Conservation (phyloP, 2,329 filamentous ascomycete genomes). For the Xylaria sp. region DNA sequence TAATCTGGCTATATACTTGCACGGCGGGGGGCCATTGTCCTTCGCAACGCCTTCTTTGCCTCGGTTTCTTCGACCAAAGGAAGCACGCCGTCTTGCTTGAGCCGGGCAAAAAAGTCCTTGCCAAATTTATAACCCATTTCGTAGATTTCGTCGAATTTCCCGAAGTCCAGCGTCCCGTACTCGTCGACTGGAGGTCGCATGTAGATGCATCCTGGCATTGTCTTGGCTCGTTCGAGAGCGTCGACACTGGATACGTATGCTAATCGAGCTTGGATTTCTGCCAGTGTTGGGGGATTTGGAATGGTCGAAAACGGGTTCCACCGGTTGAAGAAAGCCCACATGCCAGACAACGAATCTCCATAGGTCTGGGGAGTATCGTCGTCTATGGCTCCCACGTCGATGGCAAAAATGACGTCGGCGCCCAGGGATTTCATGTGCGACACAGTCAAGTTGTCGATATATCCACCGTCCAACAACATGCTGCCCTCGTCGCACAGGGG, state of each 20-base stretch:
- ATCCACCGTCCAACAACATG: constrained; percentile 95
- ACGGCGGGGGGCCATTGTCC: constrained; percentile 78
- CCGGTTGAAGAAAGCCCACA: constrained; percentile 92
- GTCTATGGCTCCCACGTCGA: constrained; percentile 91
- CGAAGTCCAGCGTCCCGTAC: constrained; percentile 94
- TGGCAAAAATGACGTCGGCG: constrained; percentile 90
- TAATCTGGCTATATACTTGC: constrained; percentile 69
- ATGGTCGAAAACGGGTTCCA: constrained; percentile 94
- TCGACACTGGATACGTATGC: constrained; percentile 96
- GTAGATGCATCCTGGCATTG: constrained; percentile 86
- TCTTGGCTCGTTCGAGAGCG: constrained; percentile 91
- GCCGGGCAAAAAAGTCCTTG: constrained; percentile 73
- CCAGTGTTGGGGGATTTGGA: constrained; percentile 91
- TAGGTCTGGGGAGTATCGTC: constrained; percentile 91
- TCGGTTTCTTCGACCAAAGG: constrained; percentile 71
- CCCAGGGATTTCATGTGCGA: constrained; percentile 96
- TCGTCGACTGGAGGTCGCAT: constrained; percentile 94
- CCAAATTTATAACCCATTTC: constrained; percentile 85
- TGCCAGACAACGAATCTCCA: constrained; percentile 89
- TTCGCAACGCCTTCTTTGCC: constrained; percentile 73
- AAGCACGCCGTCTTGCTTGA: constrained; percentile 79
- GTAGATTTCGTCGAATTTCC: constrained; percentile 97
- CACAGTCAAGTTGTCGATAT: constrained; percentile 96
- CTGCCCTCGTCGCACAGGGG: constrained; percentile 95
- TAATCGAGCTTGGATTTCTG: constrained; percentile 91